A percentile compares a stretch with the other conserved stretches of the same genome.
Conservation (phyloP, 768 basidiomycete genomes). For the Bullera alba region DNA sequence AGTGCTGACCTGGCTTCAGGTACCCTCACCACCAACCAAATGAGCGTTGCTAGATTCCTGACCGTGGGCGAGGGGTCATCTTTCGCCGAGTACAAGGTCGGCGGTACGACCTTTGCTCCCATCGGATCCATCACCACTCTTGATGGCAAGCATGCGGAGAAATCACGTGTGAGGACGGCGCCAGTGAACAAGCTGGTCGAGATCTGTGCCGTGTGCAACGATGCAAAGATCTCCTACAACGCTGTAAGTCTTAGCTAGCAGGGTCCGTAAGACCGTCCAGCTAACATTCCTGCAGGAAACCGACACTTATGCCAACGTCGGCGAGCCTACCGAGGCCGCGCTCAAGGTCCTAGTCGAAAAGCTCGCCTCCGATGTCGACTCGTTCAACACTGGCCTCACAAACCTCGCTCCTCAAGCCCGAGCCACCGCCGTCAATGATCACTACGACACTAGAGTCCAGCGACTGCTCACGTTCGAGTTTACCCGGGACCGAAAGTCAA, state of each 20-base stretch:
- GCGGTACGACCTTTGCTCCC: conserved; percentile 89
- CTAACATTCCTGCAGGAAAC: conserved; percentile 60
- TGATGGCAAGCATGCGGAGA: conserved; percentile 61
- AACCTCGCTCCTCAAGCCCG: conserved; percentile 57
- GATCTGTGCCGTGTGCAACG: conserved; percentile 89
- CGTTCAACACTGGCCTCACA: conserved; percentile 52
- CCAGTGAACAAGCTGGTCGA: conserved; percentile 59
- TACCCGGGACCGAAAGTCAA: conserved; percentile 96
- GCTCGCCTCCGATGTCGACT: conserved; percentile 63
- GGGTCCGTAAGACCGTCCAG: neutral
- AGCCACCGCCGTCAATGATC: conserved; percentile 75
- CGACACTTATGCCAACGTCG: conserved; percentile 68
- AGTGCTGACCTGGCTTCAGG: conserved; percentile 10
- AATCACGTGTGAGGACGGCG: conserved; percentile 44
- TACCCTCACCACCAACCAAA: conserved; percentile 91
- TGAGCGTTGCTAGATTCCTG: conserved; percentile 88
- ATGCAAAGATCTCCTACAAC: conserved; percentile 81
- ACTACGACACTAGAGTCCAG: conserved; percentile 65
- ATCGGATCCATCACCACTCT: conserved; percentile 63
- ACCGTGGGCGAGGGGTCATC: conserved; percentile 57
- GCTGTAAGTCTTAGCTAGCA: conserved; percentile 50
- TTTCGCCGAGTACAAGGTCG: conserved; percentile 68
- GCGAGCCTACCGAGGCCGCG: conserved; percentile 96
- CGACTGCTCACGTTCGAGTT: conserved; percentile 94
- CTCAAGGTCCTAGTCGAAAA: conserved; percentile 93